A percentile compares a stretch with the other conserved stretches of the same genome.
Evolutionary conservation across 352 stramenopile species (phyloP).

Genomic region (Phytopythium litorale): DNA sequence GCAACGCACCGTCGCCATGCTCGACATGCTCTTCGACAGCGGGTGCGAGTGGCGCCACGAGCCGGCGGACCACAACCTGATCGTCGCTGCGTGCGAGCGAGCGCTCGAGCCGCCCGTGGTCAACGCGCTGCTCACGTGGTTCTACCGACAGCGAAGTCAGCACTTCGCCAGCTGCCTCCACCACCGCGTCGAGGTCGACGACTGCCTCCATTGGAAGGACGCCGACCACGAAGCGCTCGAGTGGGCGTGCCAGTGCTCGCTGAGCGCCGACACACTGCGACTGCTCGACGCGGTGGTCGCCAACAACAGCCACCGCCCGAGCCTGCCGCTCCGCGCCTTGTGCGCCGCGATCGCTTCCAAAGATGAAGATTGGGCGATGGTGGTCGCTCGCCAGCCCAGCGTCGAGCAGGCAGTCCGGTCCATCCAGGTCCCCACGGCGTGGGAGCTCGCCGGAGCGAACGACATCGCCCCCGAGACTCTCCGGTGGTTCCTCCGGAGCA

Average conservation of each 20-base stretch:
- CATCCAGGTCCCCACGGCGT: neutral
- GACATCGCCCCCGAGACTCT: neutral
- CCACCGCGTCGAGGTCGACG: neutral
- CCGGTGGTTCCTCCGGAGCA: neutral
- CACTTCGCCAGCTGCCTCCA: neutral
- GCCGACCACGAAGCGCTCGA: slow-evolving; percentile 2
- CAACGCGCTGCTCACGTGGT: slow-evolving; percentile 2
- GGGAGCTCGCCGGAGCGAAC: neutral
- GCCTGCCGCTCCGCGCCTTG: slow-evolving; percentile 1
- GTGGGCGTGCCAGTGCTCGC: neutral
- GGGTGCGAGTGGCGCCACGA: neutral
- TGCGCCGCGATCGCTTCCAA: neutral
- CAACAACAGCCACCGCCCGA: neutral
- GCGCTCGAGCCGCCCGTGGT: neutral
- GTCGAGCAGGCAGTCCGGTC: neutral
- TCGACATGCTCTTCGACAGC: slow-evolving; percentile 1
- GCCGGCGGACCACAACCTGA: neutral
- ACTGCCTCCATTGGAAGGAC: neutral
- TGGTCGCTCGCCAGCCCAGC: neutral
- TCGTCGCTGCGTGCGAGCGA: slow-evolving; percentile 1
- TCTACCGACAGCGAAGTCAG: slow-evolving; percentile 7
- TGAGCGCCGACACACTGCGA: neutral
- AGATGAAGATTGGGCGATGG: slow-evolving; percentile 1
- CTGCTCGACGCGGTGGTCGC: slow-evolving; percentile 1
- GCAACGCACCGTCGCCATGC: neutral